These are phyloP conservation scores for Aquilaria malaccensis DNA, from an alignment of 345 rosid species.

Conservation along the genomic window DNA sequence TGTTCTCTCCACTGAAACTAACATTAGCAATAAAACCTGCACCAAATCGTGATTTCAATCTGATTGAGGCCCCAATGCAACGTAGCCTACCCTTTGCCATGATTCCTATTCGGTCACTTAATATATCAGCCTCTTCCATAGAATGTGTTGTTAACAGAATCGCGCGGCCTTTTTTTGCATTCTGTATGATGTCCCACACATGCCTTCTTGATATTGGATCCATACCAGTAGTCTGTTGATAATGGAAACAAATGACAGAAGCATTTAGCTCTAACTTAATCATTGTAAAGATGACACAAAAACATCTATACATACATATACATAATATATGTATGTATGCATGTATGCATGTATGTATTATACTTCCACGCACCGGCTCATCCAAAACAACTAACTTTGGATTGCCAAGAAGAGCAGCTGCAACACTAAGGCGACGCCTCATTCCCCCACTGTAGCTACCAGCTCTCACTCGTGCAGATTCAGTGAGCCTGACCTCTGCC, in stretches of 20 bases:
- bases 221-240: constrained; percentile 83
- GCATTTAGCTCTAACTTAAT: not conserved
- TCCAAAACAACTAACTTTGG: constrained; percentile 84
- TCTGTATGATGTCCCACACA: constrained; percentile 87
- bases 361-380: constrained; percentile 51
- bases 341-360: too few species aligned
- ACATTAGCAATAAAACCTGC: constrained; percentile 79
- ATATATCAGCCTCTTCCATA: constrained; percentile 90
- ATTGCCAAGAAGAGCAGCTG: constrained; percentile 77
- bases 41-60: constrained; percentile 85
- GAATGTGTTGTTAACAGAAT: constrained; percentile 89
- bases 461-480: constrained; percentile 61
- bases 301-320: not conserved
- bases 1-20: constrained; percentile 51
- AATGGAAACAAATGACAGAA: constrained; percentile 5
- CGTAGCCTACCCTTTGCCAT: constrained; percentile 95
- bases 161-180: constrained; percentile 77
- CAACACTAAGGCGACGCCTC: constrained; percentile 94
- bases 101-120: constrained; percentile 87
- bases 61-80: constrained; percentile 83
- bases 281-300: too few species aligned
- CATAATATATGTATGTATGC: not conserved
- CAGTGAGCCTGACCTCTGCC: constrained; percentile 64
- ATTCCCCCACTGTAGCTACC: constrained; percentile 96
- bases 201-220: constrained; percentile 93